Evolutionary conservation across 768 basidiomycete genomes (phyloP).

Genomic region (Lentinula aciculospora): DNA sequence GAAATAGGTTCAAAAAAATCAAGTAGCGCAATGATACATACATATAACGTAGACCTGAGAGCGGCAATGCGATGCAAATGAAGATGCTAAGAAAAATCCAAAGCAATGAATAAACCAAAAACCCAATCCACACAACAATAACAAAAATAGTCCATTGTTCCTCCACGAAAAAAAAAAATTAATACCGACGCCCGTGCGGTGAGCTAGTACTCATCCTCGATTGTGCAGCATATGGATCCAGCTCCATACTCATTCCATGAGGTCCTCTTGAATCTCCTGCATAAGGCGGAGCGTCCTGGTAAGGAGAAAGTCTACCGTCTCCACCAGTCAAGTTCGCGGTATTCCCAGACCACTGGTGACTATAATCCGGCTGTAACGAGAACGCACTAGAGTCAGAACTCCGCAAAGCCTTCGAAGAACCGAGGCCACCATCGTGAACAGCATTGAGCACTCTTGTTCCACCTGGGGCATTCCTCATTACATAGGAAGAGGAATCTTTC

Average conservation of each 20-base stretch:
- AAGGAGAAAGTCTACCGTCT: slow-evolving; percentile 29
- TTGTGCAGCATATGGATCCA: slow-evolving; percentile 26
- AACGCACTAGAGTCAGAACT: slow-evolving; percentile 67
- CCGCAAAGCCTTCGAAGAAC: slow-evolving; percentile 27
- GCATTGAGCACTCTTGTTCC: not conserved
- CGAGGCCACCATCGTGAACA: slow-evolving; percentile 16
- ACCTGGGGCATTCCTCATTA: slow-evolving; percentile 25
- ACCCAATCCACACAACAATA: not conserved
- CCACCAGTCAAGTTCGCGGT: slow-evolving; percentile 16
- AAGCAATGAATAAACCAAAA: not conserved
- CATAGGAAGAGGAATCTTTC: slow-evolving; percentile 25
- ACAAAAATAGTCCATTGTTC: not conserved
- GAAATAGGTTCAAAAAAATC: no score
- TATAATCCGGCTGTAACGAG: slow-evolving; percentile 59
- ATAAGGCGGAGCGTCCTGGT: slow-evolving; percentile 10
- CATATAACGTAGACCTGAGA: not conserved
- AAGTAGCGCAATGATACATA: not conserved
- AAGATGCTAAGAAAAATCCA: not conserved
- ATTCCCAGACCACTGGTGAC: slow-evolving; percentile 56
- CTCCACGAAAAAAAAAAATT: not conserved
- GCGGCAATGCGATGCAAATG: not conserved
- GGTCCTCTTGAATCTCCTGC: slow-evolving; percentile 7
- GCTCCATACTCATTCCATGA: slow-evolving; percentile 26
- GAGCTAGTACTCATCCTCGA: slow-evolving; percentile 20
- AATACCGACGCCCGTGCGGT: slow-evolving; percentile 3